Conservation (phyloP, 495 filamentous ascomycete genomes). For the Amniculicola lignicola region DNA sequence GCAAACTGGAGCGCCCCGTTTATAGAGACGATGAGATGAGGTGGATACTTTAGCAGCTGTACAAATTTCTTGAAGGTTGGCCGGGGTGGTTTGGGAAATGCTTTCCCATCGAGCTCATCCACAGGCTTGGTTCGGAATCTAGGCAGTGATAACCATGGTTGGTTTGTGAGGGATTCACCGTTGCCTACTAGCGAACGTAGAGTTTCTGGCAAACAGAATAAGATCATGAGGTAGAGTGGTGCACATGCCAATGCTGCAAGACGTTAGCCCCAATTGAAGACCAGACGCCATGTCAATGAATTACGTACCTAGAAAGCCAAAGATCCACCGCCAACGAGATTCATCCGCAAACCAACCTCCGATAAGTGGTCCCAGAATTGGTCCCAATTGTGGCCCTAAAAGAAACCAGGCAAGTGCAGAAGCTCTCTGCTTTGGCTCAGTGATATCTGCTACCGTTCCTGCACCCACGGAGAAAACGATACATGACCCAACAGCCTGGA, state of each 20-base stretch:
- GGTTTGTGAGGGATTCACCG: conserved; percentile 21
- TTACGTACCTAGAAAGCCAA: conserved; percentile 39
- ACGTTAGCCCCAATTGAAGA: no score
- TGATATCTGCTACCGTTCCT: conserved; percentile 40
- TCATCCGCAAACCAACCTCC: conserved; percentile 37
- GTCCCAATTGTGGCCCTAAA: conserved; percentile 40
- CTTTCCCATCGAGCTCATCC: conserved; percentile 14
- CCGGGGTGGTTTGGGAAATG: conserved; percentile 31
- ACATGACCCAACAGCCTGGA: conserved; percentile 32
- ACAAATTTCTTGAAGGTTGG: conserved; percentile 32
- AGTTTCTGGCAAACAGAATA: conserved; percentile 41
- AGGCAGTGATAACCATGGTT: conserved; percentile 23
- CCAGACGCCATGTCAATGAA: no score
- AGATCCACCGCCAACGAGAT: conserved; percentile 39
- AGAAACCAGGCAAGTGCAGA: conserved; percentile 34
- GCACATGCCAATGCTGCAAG: conserved; percentile 32
- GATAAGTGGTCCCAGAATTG: conserved; percentile 39
- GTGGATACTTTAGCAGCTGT: conserved; percentile 33
- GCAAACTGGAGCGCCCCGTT: conserved; percentile 38
- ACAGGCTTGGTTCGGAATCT: conserved; percentile 11
- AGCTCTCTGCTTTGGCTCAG: conserved; percentile 34
- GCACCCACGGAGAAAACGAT: conserved; percentile 37
- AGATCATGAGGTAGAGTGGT: conserved; percentile 31
- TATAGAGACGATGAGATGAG: conserved; percentile 36
- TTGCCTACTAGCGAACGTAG: conserved; percentile 38